Base-by-base conservation (phyloP, 2,329 filamentous ascomycete species). In the Clathrospora elynae region DNA sequence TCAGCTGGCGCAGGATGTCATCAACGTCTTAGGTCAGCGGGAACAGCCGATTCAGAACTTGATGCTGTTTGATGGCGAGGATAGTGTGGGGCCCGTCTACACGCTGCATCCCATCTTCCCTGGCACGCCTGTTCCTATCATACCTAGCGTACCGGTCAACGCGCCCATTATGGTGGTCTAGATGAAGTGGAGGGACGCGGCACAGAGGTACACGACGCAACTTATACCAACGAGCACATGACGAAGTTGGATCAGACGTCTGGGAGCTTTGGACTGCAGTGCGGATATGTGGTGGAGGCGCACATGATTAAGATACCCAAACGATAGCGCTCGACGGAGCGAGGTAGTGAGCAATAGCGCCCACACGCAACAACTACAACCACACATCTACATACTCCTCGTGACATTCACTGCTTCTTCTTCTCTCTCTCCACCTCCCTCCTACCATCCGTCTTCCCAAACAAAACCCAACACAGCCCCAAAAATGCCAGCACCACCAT, bases 31-130 rank as follows among this genome's bases (percentile, higher is more conserved):
- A 5, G 90, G 91, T 34, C 84, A 88, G 66, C 84, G 87, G 26
- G 90, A 97, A 73, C 93, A 96, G 70, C 93, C 93, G 1, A 87
- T 99, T 28, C 93, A 99, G 73, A 99, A 99, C 70, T 83, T 96
- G 67, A 81, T 96, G 35, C 76, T 97, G 13, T 96, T 97, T 61
- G 90, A 97, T 67, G 91, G 91, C 10, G 87, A 89, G 57, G 81
- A 79, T 31, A 87, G 88, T 71, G 82, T 88, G 53, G 88, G 87
- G 0, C 84, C 84, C 2, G 84, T 93, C 54, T 96, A 93, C 66
- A 80, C 90, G 2, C 76, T 97, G 28, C 89, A 95, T 64, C 88
- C 90, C 0, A 76, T 80, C 51, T 79, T 80, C 35, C 50, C 53
- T 4, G 59, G 55, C 11, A 55, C 56, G 9, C 51, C 57, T 6